These are phyloP conservation scores for Narthecium ossifragum DNA, from an alignment of 106 monocot species.

Conservation along the genomic window DNA sequence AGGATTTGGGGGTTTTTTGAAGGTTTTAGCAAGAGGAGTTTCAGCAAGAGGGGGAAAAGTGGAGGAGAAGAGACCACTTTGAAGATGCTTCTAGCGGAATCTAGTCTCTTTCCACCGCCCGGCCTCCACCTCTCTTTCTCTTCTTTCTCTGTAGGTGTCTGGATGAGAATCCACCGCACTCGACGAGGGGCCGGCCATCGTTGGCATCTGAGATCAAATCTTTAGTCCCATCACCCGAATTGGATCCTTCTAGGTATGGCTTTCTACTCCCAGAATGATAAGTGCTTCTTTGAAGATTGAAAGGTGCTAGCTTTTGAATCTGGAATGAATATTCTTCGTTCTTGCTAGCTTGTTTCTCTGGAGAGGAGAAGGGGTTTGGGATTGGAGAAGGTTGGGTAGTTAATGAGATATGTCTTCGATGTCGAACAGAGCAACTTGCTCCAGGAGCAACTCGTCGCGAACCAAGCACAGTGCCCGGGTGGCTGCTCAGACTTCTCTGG, in stretches of 20 bases:
- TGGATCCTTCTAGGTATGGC: too few species aligned
- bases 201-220: too few species aligned
- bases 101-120: too few species aligned
- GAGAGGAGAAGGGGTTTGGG: not conserved
- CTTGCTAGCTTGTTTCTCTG: not conserved
- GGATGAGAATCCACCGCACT: not conserved
- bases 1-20: too few species aligned
- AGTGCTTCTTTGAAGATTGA: too few species aligned
- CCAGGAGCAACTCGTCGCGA: conserved; percentile 47
- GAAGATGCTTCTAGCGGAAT: not conserved
- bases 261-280: too few species aligned
- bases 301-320: too few species aligned
- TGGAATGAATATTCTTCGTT: not conserved
- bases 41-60: not conserved
- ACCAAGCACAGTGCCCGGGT: conserved; percentile 54
- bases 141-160: not conserved
- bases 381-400: conserved; percentile 1
- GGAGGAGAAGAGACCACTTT: not conserved
- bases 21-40: too few species aligned
- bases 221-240: too few species aligned
- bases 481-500: conserved; percentile 52
- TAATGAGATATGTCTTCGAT: conserved; percentile 49
- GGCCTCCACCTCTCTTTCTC: not conserved
- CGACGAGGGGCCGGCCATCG: too few species aligned
- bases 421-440: conserved; percentile 40